Evolutionary conservation across 2,329 filamentous ascomycete genomes (phyloP), one percentile per base, ranked within the genome.

Genomic region (Talaromyces piceae): DNA sequence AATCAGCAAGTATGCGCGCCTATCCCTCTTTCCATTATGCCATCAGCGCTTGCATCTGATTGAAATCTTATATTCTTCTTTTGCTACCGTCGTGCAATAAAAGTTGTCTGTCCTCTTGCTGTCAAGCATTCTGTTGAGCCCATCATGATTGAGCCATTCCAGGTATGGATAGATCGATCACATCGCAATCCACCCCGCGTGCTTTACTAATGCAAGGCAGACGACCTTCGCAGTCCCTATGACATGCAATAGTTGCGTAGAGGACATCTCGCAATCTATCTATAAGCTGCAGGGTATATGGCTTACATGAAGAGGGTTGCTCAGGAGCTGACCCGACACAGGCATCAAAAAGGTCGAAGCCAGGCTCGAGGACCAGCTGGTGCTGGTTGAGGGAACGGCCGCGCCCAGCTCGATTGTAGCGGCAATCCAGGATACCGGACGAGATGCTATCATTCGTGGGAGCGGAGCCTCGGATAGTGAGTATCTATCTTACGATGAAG

Each of bases 171-270:
- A 51, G 43, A 28, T 37, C 23, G 31, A 47, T 26, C 22, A n/a
- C 13, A 22, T 16, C n/a, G 33, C n/a, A 3, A 20, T 18, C 20
- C 16, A n/a, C 49, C n/a, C 30, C 16, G 47, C 30, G 31, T n/a
- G 13, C 23, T 49, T 49, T 54, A 50, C 60, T 64, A 52, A 63
- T 45, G 20, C 23, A 27, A 47, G 41, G 39, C 61, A 97, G 86
- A 95, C 91, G 55, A 86, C 91, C 58, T 97, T 97, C 70, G 90
- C 91, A 57, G 93, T 97, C 60, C 91, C 90, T 50, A 84, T 97
- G 77, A 89, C 84, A 72, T 97, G 93, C 74, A 86, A 95, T 62
- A 77, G 80, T 64, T 97, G 93, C 74, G 82, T 95, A 68, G 86
- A 91, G 69, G 84, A 89, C 62, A 84, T 98, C 67, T 89, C 89